phyloP scores from a whole-genome alignment of 192 early-diverging fungal genomes.

The Coemansia javaensis region DNA sequence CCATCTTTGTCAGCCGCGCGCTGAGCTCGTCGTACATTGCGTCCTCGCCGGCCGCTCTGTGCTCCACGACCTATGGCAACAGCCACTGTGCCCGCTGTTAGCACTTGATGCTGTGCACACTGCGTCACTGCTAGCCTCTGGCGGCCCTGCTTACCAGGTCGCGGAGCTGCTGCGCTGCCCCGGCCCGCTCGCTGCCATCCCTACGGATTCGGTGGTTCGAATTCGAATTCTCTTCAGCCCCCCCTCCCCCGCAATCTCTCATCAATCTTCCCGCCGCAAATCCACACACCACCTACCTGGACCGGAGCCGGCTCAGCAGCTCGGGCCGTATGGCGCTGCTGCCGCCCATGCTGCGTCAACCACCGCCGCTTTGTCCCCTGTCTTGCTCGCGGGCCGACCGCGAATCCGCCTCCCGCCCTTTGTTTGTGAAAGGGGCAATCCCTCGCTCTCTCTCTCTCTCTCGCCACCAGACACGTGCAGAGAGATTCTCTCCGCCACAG shows the following conservation, averaged over 20 bases:
- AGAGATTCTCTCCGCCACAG: too few species aligned
- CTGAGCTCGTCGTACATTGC: constrained; percentile 20
- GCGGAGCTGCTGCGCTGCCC: constrained; percentile 3
- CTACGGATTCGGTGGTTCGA: not conserved
- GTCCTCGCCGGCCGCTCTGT: constrained; percentile 3
- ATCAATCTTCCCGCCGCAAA: too few species aligned
- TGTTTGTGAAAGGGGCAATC: too few species aligned
- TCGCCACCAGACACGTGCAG: too few species aligned
- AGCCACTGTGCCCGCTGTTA: too few species aligned
- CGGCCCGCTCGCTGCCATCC: constrained; percentile 5
- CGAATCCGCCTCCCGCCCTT: too few species aligned
- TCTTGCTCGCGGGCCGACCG: too few species aligned
- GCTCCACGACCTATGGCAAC: not conserved
- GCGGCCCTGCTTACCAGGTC: constrained; percentile 4
- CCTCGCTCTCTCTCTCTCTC: too few species aligned
- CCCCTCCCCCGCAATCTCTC: not conserved
- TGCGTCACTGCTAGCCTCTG: not conserved
- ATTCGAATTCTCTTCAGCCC: not conserved
- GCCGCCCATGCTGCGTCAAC: not conserved
- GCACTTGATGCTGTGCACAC: not conserved
- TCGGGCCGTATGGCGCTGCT: not conserved
- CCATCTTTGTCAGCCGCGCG: constrained; percentile 8
- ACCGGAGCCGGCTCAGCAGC: not conserved
- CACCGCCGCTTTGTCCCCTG: too few species aligned
- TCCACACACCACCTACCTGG: not conserved